Base-by-base conservation (phyloP, 306 rosid genomes). In the Malus asiatica region DNA sequence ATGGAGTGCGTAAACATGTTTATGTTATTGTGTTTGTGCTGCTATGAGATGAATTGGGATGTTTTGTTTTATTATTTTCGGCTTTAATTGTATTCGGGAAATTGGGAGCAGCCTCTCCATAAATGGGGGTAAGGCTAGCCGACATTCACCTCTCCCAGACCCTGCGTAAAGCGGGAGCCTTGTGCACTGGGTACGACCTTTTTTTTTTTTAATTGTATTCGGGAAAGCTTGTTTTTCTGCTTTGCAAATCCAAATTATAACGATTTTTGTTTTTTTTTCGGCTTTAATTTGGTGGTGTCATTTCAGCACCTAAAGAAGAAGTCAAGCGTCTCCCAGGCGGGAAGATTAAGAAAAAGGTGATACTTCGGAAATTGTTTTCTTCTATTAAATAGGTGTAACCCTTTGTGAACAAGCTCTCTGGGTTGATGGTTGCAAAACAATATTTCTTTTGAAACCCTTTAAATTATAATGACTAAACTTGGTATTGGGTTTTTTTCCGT, bases 261-360 rank as follows among this genome's bases (percentile, higher is more conserved):
- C 67, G 27, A 66, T 15, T 8, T 66, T 38, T 35, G 9, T 35
- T 35, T 38, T 38, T 38, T 64, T 53, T 62, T 14, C 15, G 72
- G 45, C 65, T 40, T 42, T 42, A 42, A 42, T 42, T 42, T 70
- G 75, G 16, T 10, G 71, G 48, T 25, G 69, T 59, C 86, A 77
- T 69, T 89, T 66, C 81, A 86, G 93, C 91, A 25, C 73, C 86
- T 22, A 96, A 90, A 77, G 98, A 90, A 80, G 98, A 89, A 74
- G 98, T 90, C 63, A 96, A 89, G 77, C 98, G 98, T 70, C 98
- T 96, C 80, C 99, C 99, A 68, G 99, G 99, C 75, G 98, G 99
- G 73, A 96, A 96, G 96, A 87, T 93, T 78, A 96, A 96, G 98
- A 96, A 96, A 79, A 96, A 92, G 87, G 99, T 86, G 74, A 62